Evolutionary conservation across 345 rosid genomes (phyloP).

Genomic region (Acer campestre): DNA sequence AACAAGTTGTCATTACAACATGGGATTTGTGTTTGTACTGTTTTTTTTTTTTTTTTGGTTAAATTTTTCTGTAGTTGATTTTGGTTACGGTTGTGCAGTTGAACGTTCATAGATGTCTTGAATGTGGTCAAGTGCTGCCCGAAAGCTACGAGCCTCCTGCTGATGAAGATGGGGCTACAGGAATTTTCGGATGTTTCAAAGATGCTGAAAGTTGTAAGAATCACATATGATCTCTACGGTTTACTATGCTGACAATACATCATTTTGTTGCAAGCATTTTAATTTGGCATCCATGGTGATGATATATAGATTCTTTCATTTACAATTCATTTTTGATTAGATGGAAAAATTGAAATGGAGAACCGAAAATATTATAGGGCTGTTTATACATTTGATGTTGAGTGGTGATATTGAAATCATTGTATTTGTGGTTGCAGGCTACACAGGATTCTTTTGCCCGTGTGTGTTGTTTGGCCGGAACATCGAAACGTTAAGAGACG

Average conservation of each 20-base stretch:
- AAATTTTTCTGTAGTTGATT: constrained; percentile 10
- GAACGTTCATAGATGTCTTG: constrained; percentile 58
- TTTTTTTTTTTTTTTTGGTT: background rate
- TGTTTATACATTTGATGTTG: background rate
- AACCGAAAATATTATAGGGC: background rate
- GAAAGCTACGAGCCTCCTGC: constrained; percentile 88
- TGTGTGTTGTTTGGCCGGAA: constrained; percentile 82
- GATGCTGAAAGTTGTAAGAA: constrained; percentile 79
- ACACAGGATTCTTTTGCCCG: constrained; percentile 77
- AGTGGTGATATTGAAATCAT: background rate
- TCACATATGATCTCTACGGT: background rate
- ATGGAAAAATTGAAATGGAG: background rate
- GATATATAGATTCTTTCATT: no score
- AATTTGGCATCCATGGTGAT: no score
- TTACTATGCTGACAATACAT: background rate
- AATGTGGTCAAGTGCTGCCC: constrained; percentile 82
- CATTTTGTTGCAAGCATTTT: background rate
- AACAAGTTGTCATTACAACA: no score
- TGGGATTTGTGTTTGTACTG: no score
- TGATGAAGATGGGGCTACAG: constrained; percentile 93
- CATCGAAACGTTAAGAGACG: constrained; percentile 68
- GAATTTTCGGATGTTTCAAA: constrained; percentile 66
- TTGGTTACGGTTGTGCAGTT: constrained; percentile 35
- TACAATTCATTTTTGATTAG: no score
- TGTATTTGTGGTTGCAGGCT: constrained; percentile 44